phyloP scores from a whole-genome alignment of 2,329 filamentous ascomycete genomes.

The Alternaria gaisen region DNA sequence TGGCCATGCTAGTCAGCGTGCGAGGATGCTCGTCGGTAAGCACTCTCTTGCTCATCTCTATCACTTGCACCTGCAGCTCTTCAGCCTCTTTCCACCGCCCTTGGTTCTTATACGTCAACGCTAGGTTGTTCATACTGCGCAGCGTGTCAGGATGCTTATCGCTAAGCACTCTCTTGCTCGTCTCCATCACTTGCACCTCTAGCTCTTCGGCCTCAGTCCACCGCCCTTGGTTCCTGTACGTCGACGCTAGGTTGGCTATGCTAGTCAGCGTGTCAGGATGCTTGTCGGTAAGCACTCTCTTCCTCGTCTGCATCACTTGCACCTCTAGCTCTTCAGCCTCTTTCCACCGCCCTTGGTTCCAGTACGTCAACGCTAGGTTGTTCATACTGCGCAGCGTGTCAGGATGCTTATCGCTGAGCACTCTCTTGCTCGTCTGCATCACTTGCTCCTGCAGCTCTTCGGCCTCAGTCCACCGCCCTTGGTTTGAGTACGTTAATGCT shows the following conservation, averaged over 20 bases:
- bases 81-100: too few species aligned
- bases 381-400: slow-evolving; percentile 13
- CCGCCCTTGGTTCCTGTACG: neutral
- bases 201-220: slow-evolving; percentile 24
- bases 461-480: slow-evolving; percentile 11
- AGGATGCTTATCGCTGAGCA: slow-evolving; percentile 13
- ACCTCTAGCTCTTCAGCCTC: slow-evolving; percentile 24
- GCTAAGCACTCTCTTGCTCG: slow-evolving; percentile 15
- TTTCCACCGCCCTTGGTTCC: neutral
- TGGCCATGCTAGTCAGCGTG: too few species aligned
- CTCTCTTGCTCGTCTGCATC: slow-evolving; percentile 22
- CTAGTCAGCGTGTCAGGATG: slow-evolving; percentile 20
- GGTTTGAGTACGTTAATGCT: too few species aligned
- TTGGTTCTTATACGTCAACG: too few species aligned
- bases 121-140: too few species aligned
- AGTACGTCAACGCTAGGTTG: neutral
- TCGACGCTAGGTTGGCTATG: neutral
- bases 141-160: slow-evolving; percentile 19
- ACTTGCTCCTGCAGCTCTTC: slow-evolving; percentile 26
- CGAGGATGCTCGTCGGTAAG: too few species aligned
- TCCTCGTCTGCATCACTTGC: slow-evolving; percentile 24
- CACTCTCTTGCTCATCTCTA: too few species aligned
- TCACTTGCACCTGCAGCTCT: too few species aligned
- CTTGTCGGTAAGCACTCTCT: slow-evolving; percentile 10
- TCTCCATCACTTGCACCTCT: slow-evolving; percentile 23